phyloP scores from a whole-genome alignment of 1,139 yeast genomes.

The Taphrina betulina region DNA sequence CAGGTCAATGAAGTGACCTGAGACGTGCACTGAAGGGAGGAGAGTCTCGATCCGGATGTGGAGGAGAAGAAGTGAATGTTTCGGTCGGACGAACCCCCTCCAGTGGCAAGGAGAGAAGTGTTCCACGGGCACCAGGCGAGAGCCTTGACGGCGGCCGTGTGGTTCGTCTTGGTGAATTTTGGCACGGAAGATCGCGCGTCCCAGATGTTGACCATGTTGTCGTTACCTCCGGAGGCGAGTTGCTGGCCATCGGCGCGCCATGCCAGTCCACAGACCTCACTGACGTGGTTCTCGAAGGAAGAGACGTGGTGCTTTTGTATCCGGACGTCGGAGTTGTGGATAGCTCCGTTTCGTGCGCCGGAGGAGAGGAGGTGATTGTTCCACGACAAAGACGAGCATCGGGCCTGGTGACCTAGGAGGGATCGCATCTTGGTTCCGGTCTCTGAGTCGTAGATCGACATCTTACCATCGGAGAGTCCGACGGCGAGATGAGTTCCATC shows the following conservation, averaged over 20 bases:
- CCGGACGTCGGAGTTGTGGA: slow-evolving; percentile 92
- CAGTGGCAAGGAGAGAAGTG: slow-evolving; percentile 78
- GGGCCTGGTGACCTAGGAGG: slow-evolving; percentile 65
- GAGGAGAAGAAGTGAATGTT: slow-evolving; percentile 95
- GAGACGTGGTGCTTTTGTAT: slow-evolving; percentile 70
- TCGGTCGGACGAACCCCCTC: slow-evolving; percentile 92
- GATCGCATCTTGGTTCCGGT: slow-evolving; percentile 71
- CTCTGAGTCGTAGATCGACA: slow-evolving; percentile 95
- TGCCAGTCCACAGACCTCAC: slow-evolving; percentile 90
- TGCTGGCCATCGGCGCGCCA: slow-evolving; percentile 84
- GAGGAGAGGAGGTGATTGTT: slow-evolving; percentile 72
- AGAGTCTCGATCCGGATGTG: slow-evolving; percentile 80
- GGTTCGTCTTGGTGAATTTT: slow-evolving; percentile 71
- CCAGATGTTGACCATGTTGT: slow-evolving; percentile 91
- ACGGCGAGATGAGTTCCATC: slow-evolving; percentile 86
- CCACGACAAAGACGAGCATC: slow-evolving; percentile 89
- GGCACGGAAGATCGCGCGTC: slow-evolving; percentile 79
- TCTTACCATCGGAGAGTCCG: slow-evolving; percentile 78
- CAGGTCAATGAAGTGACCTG: slow-evolving; percentile 91
- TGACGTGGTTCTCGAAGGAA: slow-evolving; percentile 64
- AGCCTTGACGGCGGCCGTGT: slow-evolving; percentile 94
- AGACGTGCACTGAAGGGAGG: slow-evolving; percentile 86
- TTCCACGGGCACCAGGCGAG: slow-evolving; percentile 94
- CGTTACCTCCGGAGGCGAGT: slow-evolving; percentile 76
- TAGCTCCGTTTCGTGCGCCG: slow-evolving; percentile 80